Evolutionary conservation across 2,329 filamentous ascomycete genomes (phyloP), one percentile per base, ranked within the genome.

Genomic region (Diaporthe humulicola): DNA sequence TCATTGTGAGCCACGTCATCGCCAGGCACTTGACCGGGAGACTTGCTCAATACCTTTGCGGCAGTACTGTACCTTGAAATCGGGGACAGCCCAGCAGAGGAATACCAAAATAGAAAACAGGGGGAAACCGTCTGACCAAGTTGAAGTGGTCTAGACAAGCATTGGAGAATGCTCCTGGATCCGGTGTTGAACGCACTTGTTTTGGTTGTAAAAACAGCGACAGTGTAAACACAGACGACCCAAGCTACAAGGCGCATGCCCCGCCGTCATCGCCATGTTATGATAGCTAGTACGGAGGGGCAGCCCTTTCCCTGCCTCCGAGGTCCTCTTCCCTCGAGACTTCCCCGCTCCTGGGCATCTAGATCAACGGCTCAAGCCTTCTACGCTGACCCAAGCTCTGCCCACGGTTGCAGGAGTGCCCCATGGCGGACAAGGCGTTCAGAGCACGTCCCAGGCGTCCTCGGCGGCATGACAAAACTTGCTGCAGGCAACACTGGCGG

Each of bases 391-490:
- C 28, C 58, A 28, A 22, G 25, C 36, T 25, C 14, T 36, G 5
- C 60, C 30, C 12, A 45, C 45, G 45, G 17, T 40, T 22, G 45
- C 36, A 25, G 48, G 54, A 33, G 38, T 33, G 15, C 8, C n/a
- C 22, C 48, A 3, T n/a, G 25, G 30, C 19, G 30, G 61, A 28
- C 19, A 33, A 15, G 17, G 10, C 25, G 69, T 52, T 54, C 71
- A 99, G 81, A 98, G 90, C 79, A 99, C 94, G 82, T 95, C 92
- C 97, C 97, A 99, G 48, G 93, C 93, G 84, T 99, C 97, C 86
- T 99, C 97, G 57, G 96, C 96, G 54, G 96, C 97, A 85, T 99
- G 97, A 86, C 97, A 98, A 88, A 99, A 98, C 85, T 98, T 99
- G 91, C 96, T 98, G 90, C 97, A 99, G 57, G 97, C 96, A 77